Percentiles rank a stretch among this genome's conserved stretches.
Evolutionary conservation across 257 asterid genomes (phyloP).

Genomic region (Fraxinus anomala): DNA sequence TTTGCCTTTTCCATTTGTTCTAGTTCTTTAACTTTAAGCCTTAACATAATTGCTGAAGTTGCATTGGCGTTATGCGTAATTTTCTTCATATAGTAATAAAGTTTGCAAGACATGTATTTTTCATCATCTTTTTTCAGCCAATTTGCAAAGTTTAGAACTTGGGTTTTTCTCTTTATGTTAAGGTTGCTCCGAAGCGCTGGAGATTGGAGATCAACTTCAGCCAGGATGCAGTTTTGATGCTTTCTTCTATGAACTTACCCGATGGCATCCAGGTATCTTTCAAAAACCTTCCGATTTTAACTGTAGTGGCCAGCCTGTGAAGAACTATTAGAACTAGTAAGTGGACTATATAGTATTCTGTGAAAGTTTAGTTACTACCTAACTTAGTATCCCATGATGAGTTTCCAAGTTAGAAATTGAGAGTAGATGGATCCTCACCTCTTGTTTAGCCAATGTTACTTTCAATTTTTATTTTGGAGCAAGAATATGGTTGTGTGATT

Average conservation of each 20-base stretch:
- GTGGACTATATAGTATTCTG: not conserved
- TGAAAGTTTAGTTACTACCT: not conserved
- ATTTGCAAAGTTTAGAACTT: not conserved
- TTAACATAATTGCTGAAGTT: not conserved
- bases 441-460: not conserved
- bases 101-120: not conserved
- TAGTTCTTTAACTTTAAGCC: not conserved
- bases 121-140: not conserved
- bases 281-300: constrained; percentile 2
- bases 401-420: not conserved
- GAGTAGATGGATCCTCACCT: not conserved
- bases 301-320: constrained; percentile 2
- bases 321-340: not conserved
- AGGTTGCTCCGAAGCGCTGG: constrained; percentile 98
- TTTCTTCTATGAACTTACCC: constrained; percentile 92
- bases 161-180: not conserved
- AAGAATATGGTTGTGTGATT: not conserved
- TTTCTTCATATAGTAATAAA: not conserved
- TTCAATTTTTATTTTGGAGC: not conserved
- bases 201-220: constrained; percentile 84
- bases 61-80: constrained; percentile 2
- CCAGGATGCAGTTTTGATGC: constrained; percentile 94
- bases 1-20: not conserved
- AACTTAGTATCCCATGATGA: not conserved
- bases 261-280: constrained; percentile 88